Conservation (phyloP, 179 eudicot genomes). For the Silene vulgaris region DNA sequence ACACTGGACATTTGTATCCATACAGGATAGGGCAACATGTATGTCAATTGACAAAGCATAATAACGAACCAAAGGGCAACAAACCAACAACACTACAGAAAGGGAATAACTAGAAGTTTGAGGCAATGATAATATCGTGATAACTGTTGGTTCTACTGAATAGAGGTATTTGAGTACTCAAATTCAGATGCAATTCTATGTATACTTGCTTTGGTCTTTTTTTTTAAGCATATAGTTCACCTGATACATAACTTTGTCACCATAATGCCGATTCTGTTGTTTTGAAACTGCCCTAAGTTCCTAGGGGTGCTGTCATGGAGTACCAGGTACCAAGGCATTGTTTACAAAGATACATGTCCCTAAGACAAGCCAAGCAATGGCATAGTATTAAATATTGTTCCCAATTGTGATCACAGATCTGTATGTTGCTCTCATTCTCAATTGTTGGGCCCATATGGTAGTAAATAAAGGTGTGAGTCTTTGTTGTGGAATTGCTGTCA, state of each 20-base stretch:
- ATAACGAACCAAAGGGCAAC: neutral
- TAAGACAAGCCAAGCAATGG: neutral
- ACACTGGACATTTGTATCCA: constrained; percentile 18
- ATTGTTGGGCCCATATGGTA: neutral
- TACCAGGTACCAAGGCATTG: constrained; percentile 3
- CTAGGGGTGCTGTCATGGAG: neutral
- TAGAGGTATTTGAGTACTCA: neutral
- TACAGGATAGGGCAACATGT: constrained; percentile 18
- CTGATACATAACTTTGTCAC: constrained; percentile 2
- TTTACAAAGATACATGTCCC: neutral
- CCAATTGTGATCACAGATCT: neutral
- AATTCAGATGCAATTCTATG: neutral
- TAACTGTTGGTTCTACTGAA: constrained; percentile 1
- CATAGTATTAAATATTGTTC: neutral
- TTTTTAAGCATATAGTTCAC: constrained; percentile 1
- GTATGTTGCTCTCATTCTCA: neutral
- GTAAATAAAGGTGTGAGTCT: neutral
- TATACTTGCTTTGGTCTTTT: neutral
- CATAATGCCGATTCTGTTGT: neutral
- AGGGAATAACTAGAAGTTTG: neutral
- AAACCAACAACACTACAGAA: neutral
- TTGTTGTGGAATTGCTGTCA: neutral
- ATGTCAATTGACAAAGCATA: constrained; percentile 15
- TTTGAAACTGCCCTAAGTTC: neutral
- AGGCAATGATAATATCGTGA: constrained; percentile 6